Conservation (phyloP, 2,329 filamentous ascomycete species). For the Alternaria angustiovoidea region DNA sequence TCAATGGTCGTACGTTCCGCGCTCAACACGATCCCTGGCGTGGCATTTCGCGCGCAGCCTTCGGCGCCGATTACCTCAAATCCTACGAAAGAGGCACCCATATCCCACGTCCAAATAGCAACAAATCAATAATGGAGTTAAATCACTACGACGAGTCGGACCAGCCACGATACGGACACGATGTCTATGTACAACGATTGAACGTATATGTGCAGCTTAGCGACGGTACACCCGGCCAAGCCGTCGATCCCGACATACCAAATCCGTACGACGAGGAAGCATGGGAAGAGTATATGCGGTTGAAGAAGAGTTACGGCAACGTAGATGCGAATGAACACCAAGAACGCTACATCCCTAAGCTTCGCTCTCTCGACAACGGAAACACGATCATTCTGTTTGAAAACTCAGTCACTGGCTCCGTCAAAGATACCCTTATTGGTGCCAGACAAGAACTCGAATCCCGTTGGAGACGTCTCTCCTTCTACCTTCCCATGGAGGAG, state of each 20-base stretch:
- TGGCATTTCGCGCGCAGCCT: slow-evolving; percentile 58
- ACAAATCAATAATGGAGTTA: slow-evolving; percentile 59
- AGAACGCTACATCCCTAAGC: slow-evolving; percentile 51
- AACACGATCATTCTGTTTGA: slow-evolving; percentile 63
- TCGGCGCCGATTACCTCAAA: slow-evolving; percentile 62
- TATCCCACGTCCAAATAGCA: slow-evolving; percentile 32
- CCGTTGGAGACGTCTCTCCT: slow-evolving; percentile 62
- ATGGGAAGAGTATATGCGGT: slow-evolving; percentile 43
- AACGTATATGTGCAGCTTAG: slow-evolving; percentile 61
- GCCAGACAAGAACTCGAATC: slow-evolving; percentile 60
- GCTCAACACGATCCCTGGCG: slow-evolving; percentile 61
- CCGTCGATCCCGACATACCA: slow-evolving; percentile 53
- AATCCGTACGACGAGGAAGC: slow-evolving; percentile 56
- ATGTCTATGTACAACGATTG: slow-evolving; percentile 60
- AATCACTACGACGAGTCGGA: slow-evolving; percentile 58
- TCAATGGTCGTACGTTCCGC: slow-evolving; percentile 61
- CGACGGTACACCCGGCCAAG: slow-evolving; percentile 51
- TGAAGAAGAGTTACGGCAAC: slow-evolving; percentile 40
- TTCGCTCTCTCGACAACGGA: slow-evolving; percentile 58
- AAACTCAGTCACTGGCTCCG: slow-evolving; percentile 56
- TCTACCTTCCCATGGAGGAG: slow-evolving; percentile 58
- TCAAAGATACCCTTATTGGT: slow-evolving; percentile 60
- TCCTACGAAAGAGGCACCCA: slow-evolving; percentile 48
- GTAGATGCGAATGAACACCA: slow-evolving; percentile 40
- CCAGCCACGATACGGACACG: slow-evolving; percentile 56